phyloP scores from a whole-genome alignment of 371 early-diverging fungal species.

The Rhizopus delemar region DNA sequence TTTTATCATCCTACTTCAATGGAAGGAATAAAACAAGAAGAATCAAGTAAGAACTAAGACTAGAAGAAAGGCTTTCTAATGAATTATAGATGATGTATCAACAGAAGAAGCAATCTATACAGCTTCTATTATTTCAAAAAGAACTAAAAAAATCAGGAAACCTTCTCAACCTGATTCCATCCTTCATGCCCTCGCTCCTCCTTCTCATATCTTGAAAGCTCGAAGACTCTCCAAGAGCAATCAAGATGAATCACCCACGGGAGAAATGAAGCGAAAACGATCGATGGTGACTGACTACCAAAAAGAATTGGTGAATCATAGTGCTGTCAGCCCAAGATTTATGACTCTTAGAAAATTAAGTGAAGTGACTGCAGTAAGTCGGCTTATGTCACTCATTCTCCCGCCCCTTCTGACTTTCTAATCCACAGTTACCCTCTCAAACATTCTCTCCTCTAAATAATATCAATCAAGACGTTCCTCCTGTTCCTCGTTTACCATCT shows the following conservation, averaged over 20 bases:
- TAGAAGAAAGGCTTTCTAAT: not conserved
- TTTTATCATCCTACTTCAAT: not conserved
- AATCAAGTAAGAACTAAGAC: not conserved
- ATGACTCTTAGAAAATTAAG: slow-evolving; percentile 48
- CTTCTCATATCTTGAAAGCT: slow-evolving; percentile 36
- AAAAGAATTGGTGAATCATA: slow-evolving; percentile 22
- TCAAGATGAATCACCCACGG: not conserved
- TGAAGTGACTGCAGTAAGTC: slow-evolving; percentile 33
- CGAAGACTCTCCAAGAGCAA: slow-evolving; percentile 28
- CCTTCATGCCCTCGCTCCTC: slow-evolving; percentile 41
- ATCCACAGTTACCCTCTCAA: slow-evolving; percentile 20
- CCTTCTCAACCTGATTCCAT: not conserved
- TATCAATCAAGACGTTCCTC: slow-evolving; percentile 9
- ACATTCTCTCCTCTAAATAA: slow-evolving; percentile 8
- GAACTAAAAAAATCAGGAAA: not conserved
- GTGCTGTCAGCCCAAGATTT: slow-evolving; percentile 49
- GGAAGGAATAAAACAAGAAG: not conserved
- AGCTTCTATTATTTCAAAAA: not conserved
- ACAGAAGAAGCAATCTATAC: not conserved
- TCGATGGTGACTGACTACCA: slow-evolving; percentile 12
- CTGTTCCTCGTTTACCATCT: slow-evolving; percentile 21
- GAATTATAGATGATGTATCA: not conserved
- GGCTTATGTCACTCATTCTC: not conserved
- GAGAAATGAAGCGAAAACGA: slow-evolving; percentile 5
- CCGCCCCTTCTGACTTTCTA: not conserved